Base-by-base conservation (phyloP, 257 asterid species). In the Primulina huaijiensis region DNA sequence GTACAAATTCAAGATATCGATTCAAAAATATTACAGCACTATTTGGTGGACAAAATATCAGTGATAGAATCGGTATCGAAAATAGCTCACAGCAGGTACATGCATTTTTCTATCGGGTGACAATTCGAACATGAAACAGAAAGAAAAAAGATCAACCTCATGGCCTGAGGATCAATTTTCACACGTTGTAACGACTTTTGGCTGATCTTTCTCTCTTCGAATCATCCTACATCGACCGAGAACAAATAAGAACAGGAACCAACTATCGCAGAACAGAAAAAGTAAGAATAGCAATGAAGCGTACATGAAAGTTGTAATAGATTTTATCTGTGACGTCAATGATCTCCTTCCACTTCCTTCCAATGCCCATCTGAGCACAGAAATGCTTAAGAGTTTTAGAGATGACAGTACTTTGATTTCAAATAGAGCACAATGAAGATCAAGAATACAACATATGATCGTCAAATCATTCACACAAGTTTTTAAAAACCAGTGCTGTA, bases 271-370 rank as follows among this genome's bases (percentile, higher is more conserved):
- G 31, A 20, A 65, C 11, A 62, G 4, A 21, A 60, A 25, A 55
- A 23, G 31, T 64, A n/a, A 56, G 55, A 65, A 35, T 55, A 52
- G 66, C 14, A 17, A 75, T 16, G 19, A 8, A 17, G 50, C 83
- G 38, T 82, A 91, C 97, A 75, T 92, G 97, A 73, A 83, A 87
- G 74, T 80, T 85, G 77, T 83, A 92, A 60, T 76, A 57, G 52
- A 92, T 75, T 86, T 83, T 89, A n/a, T 89, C 96, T 4, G 83
- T 82, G 71, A 83, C 68, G 21, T 89, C 89, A 70, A 92, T 70
- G 73, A 89, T 76, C 79, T 87, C 92, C 78, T 92, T 92, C 97
- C 97, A 92, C 85, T 92, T 89, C 89, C 90, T 86, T 62, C 97
- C 97, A 73, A 92, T 88, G 85, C 93, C 74, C 92, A 83, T 91